Evolutionary conservation across 345 rosid genomes (phyloP), one percentile per base, ranked within the genome.

Genomic region (Euphorbia tirucalli): DNA sequence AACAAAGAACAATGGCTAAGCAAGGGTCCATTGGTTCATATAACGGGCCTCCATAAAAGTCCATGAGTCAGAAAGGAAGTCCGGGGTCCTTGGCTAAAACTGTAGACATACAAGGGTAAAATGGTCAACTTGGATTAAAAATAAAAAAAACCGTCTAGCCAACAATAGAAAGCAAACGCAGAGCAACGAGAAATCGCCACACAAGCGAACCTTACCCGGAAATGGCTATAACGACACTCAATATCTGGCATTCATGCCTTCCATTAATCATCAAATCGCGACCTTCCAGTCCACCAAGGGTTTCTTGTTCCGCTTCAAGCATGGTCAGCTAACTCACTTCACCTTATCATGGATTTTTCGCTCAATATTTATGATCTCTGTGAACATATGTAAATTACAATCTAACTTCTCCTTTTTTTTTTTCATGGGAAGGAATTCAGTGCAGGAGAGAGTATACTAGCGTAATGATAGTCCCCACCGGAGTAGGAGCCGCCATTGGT

Each of bases 391-490:
- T 39, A 62, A 13, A 57, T 57, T 57, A 11, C 5, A 57, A 48
- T 48, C 31, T 57, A 6, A 24, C 5, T 31, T 15, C 16, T 15
- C 19, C 13, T 28, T 3, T 58, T 28, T 28, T 27, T 71, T 21
- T 11, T 52, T 54, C 35, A 35, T 24, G 28, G 30, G 50, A n/a
- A 52, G 21, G 48, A 41, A 62, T 70, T 70, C 86, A 85, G 86
- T 81, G 82, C 43, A 79, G 74, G 73, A 81, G 83, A 81, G 87
- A 80, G 30, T 88, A 88, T 79, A 86, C 90, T 1, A 86, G 86
- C 73, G 90, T 88, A 32, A 78, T 86, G 88, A 84, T 86, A 71
- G 86, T 86, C 30, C 92, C 88, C 25, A 84, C 92, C 0, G 88
- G 90, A 32, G 88, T 86, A 0, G 90, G 90, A 3, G 90, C 90